A percentile compares a stretch with the other conserved stretches of the same genome.
Conservation (phyloP, 2,329 filamentous ascomycete genomes). For the Colletotrichum navitas region DNA sequence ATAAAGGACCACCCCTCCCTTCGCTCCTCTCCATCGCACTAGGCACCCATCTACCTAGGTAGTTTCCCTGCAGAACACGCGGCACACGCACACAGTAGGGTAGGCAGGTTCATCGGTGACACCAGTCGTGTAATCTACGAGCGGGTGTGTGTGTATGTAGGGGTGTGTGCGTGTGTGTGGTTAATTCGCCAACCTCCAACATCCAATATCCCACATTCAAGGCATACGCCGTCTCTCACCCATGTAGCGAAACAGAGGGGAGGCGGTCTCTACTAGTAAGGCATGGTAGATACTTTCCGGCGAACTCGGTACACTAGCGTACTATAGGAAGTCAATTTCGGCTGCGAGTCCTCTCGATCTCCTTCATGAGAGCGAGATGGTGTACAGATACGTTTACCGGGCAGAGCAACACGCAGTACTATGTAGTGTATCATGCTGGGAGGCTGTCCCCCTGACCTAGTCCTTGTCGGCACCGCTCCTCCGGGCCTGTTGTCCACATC, state of each 20-base stretch:
- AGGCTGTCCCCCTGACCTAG: conserved; percentile 23
- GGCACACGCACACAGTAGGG: conserved; percentile 6
- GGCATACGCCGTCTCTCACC: conserved; percentile 7
- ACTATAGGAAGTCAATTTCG: background rate
- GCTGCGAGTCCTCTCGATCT: background rate
- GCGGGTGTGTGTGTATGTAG: background rate
- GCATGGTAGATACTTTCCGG: background rate
- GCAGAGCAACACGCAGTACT: background rate
- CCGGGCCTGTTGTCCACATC: conserved; percentile 27
- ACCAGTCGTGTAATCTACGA: background rate
- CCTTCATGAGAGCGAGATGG: background rate
- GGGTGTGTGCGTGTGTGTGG: background rate
- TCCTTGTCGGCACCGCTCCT: conserved; percentile 30
- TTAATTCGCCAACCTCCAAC: background rate
- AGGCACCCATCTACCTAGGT: background rate
- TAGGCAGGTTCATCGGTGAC: background rate
- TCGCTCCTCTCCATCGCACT: background rate
- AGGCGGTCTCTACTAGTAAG: background rate
- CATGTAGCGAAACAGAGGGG: background rate
- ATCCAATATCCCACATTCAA: conserved; percentile 16
- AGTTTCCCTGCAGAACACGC: conserved; percentile 19
- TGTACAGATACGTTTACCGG: conserved; percentile 1
- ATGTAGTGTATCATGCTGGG: background rate
- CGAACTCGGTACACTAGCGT: background rate
- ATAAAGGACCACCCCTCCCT: conserved; percentile 10